Percentiles rank a stretch among this genome's conserved stretches.
These are phyloP conservation scores for Stagonosporopsis rhizophila DNA, from an alignment of 2,329 filamentous ascomycete species.

Conservation along the genomic window DNA sequence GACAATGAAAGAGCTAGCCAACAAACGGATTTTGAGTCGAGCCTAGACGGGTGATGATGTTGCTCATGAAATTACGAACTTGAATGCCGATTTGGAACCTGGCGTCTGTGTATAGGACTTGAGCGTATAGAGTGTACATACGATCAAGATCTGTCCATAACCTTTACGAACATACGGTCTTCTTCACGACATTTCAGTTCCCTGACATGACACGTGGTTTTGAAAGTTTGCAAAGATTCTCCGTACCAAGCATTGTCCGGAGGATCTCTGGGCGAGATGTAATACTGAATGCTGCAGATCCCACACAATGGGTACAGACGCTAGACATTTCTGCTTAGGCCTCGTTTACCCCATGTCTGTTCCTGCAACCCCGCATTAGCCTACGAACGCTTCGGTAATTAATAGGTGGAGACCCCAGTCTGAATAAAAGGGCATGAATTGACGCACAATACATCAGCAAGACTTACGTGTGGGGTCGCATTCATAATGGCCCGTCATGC, in stretches of 20 bases:
- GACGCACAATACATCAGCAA: neutral
- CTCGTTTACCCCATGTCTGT: neutral
- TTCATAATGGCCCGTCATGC: neutral
- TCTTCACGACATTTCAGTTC: neutral
- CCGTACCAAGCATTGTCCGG: constrained; percentile 4
- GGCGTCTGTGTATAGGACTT: constrained; percentile 5
- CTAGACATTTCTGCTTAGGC: constrained; percentile 1
- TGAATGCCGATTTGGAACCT: neutral
- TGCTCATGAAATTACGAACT: constrained; percentile 1
- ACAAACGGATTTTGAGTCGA: constrained; percentile 28
- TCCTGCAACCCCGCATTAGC: constrained; percentile 8
- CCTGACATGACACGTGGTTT: neutral
- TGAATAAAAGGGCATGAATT: neutral
- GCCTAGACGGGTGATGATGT: constrained; percentile 25
- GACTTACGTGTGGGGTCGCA: neutral
- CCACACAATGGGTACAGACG: neutral
- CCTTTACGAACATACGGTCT: constrained; percentile 8
- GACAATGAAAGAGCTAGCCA: constrained; percentile 34
- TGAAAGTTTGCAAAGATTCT: neutral
- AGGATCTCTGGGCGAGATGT: constrained; percentile 3
- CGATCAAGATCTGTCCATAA: constrained; percentile 4
- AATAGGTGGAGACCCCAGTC: neutral
- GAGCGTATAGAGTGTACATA: constrained; percentile 14
- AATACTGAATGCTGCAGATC: neutral
- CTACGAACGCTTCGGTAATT: neutral